phyloP scores from a whole-genome alignment of 345 rosid genomes.

The Trapa incisa region DNA sequence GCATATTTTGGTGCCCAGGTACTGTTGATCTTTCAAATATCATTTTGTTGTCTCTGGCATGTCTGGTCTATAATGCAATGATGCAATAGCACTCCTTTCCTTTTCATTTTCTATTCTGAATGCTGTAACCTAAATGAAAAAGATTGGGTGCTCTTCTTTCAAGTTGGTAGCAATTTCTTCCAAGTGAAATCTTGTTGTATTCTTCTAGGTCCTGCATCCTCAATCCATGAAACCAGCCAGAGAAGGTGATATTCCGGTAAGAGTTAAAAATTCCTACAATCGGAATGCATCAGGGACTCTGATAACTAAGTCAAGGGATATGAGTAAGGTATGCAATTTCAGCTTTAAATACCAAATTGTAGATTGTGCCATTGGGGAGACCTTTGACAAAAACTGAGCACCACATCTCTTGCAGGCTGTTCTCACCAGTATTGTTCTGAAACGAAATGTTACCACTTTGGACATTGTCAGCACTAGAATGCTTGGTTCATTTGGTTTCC shows the following conservation, averaged over 20 bases:
- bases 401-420: constrained; percentile 50
- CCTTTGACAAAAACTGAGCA: constrained; percentile 10
- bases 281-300: constrained; percentile 96
- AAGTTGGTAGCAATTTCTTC: neutral
- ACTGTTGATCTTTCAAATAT: neutral
- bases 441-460: constrained; percentile 94
- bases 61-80: neutral
- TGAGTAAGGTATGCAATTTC: constrained; percentile 62
- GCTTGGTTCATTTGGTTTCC: constrained; percentile 98
- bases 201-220: constrained; percentile 78
- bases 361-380: neutral
- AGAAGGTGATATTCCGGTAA: constrained; percentile 90
- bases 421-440: constrained; percentile 90
- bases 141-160: neutral
- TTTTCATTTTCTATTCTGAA: neutral
- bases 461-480: constrained; percentile 96
- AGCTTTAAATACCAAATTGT: neutral
- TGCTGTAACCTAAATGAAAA: neutral
- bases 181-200: neutral
- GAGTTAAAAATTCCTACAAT: constrained; percentile 96
- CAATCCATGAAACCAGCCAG: constrained; percentile 99
- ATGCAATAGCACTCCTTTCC: neutral
- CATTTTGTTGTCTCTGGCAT: neutral
- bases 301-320: constrained; percentile 80
- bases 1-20: constrained; percentile 99